Base-by-base conservation (phyloP, 2,329 filamentous ascomycete genomes). In the Fragosphaeria purpurea region DNA sequence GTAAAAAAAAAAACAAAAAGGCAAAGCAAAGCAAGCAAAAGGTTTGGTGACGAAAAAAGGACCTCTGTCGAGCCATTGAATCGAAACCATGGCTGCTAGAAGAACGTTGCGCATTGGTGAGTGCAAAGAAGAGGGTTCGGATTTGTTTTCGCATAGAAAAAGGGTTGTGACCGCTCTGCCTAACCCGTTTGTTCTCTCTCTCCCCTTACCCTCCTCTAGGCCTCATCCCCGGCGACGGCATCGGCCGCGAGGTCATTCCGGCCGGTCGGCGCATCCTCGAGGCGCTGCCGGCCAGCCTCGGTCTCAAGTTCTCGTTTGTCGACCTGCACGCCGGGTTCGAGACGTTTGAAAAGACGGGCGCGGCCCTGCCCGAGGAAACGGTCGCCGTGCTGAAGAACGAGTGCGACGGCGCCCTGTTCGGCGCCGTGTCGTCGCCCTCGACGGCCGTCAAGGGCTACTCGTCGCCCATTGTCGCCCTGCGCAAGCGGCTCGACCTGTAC, bases 221-320 rank as follows among this genome's bases (percentile, higher is more conserved):
- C 67, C 86, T 97, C 62, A 97, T 98, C 66, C 87, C 93, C 62
- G 93, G 93, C 65, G 93, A 98, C 72, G 93, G 93, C 70, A 98
- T 98, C 71, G 93, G 93, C 71, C 88, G 88, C 66, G 93, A 98
- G 73, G 93, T 98, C 67, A 97, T 98, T 69, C 93, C 93, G 58
- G 86, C 93, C 50, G 93, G 91, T 47, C 87, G 88, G 62, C 85
- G 86, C 57, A 76, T 97, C 60, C 86, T 98, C 63, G 91, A 98
- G 74, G 86, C 93, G 47, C 84, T 98, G 2, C 90, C 91, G 37
- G 70, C 84, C n/a, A 93, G 87, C n/a, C 74, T 96, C 45, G 85
- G 86, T 62, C 80, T 98, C 60, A 90, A 88, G 64, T 97, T 97
- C 77, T 86, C 85, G 67, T 98, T 97, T 70, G 80, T 93, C 60